Percentiles rank a stretch among this genome's conserved stretches.
Evolutionary conservation across 306 rosid species (phyloP).

Genomic region (Quercus robur): DNA sequence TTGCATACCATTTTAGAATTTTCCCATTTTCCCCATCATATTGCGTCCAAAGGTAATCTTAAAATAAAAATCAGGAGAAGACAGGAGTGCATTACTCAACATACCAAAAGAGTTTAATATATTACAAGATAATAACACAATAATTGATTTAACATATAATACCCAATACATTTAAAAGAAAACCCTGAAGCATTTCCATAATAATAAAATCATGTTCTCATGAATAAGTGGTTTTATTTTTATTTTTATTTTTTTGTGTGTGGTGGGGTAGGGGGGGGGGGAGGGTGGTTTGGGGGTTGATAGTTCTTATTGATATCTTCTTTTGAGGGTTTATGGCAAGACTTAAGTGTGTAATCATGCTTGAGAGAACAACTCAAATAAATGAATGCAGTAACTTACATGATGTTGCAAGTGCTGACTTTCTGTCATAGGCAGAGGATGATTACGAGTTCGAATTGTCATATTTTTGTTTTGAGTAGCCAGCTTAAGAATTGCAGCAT

Average conservation of each 20-base stretch:
- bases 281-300: too few relatives aligned
- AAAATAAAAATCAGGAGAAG: background rate
- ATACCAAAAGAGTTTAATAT: background rate
- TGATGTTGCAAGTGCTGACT: conserved; percentile 91
- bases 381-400: conserved; percentile 40
- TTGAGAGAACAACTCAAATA: conserved; percentile 5
- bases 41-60: background rate
- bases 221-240: background rate
- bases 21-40: background rate
- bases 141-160: background rate
- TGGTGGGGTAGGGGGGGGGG: too few relatives aligned
- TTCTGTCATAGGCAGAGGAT: conserved; percentile 85
- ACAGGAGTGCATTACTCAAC: background rate
- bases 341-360: background rate
- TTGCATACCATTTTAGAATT: background rate
- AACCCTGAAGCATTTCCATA: background rate
- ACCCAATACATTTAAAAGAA: background rate
- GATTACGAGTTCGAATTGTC: conserved; percentile 87
- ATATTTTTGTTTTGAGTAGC: conserved; percentile 56
- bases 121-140: background rate
- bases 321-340: background rate
- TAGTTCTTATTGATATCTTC: too few relatives aligned
- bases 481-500: conserved; percentile 83
- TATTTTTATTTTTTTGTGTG: too few relatives aligned
- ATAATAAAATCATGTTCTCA: background rate